Evolutionary conservation across 2,329 filamentous ascomycete species (phyloP).

Genomic region (Penicillium capsulatum): DNA sequence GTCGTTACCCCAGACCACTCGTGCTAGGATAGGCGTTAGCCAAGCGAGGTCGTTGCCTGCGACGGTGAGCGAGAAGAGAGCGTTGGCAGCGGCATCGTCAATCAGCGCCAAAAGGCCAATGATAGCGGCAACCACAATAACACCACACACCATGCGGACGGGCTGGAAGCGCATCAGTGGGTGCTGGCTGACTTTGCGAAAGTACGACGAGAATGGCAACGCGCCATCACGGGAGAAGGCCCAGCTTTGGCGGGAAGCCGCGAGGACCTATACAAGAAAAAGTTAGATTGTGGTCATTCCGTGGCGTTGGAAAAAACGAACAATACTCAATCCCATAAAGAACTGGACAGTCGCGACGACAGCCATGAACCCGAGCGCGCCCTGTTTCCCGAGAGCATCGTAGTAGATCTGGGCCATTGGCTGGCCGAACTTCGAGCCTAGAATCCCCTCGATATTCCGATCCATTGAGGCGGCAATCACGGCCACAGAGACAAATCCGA

Average conservation of each 20-base stretch:
- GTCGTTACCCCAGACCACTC: constrained; percentile 54
- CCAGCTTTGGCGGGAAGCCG: constrained; percentile 59
- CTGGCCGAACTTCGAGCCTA: constrained; percentile 51
- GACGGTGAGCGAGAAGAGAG: constrained; percentile 54
- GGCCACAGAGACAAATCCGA: constrained; percentile 57
- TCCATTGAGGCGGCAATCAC: constrained; percentile 59
- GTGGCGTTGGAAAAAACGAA: constrained; percentile 55
- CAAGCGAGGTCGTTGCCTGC: constrained; percentile 60
- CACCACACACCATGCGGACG: constrained; percentile 54
- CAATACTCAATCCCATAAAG: constrained; percentile 60
- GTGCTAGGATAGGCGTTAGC: constrained; percentile 56
- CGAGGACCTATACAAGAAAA: constrained; percentile 43
- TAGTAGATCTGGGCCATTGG: constrained; percentile 60
- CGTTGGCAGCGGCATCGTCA: constrained; percentile 54
- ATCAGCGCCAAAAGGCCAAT: constrained; percentile 58
- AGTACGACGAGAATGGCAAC: constrained; percentile 56
- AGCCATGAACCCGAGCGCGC: constrained; percentile 56
- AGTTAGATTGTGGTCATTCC: not conserved
- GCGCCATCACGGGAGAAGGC: constrained; percentile 61
- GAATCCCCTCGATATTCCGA: constrained; percentile 47
- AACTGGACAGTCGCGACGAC: no score
- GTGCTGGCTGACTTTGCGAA: constrained; percentile 52
- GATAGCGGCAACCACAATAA: constrained; percentile 49
- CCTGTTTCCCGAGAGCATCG: constrained; percentile 56
- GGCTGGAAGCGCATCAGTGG: constrained; percentile 59